Base-by-base conservation (phyloP, 2,329 filamentous ascomycete species). In the Blastomyces parvus region DNA sequence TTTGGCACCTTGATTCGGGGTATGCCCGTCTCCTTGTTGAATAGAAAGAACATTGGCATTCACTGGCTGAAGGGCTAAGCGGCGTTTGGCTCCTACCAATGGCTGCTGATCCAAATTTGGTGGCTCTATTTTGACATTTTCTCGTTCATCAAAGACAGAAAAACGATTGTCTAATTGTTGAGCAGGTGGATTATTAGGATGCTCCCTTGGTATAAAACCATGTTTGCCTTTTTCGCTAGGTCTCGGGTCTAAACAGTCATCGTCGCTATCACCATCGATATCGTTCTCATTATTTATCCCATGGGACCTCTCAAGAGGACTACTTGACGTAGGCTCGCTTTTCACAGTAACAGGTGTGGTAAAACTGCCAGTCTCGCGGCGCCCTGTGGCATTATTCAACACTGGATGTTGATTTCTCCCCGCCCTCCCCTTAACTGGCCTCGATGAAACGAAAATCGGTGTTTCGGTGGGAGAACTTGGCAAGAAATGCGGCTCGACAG, bases 251-350 rank as follows among this genome's bases (percentile, higher is more conserved):
- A 58, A 36, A 27, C 55, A 58, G 13, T 58, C 55, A 58, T 58
- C 55, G n/a, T 59, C 11, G 30, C 44, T 17, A 59, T 48, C 58
- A 36, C n/a, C 55, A 5, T 57, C 33, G 19, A 25, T 9, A 42
- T 59, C 11, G 30, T 50, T 14, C 36, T 50, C 27, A 48, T 59
- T 17, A n/a, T 4, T 48, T n/a, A 19, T 46, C 25, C 58, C 36
- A 33, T 25, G 36, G 17, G 50, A 27, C n/a, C n/a, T 61, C 3
- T 60, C 66, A n/a, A 70, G 13, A 36, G 74, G 71, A 62, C 74
- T 75, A 48, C 74, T 75, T 44, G 74, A 74, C 30, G 70, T 60
- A 19, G 69, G 66, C 64, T 79, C 76, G 60, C 70, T 71, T 66
- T 78, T 78, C 30, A 78, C 66, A 19, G 67, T 56, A 44, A 73